phyloP scores from a whole-genome alignment of 176 grass and related monocot species.

The maize (Zea mays) region Zm-B73-REFERENCE-NAM-5.0 NC_050097.1:27977001-27977500 shows the following conservation, averaged over 20 bases:
- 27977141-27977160: not conserved
- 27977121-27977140: not conserved
- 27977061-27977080: constrained; percentile 66
- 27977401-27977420: too few species aligned
- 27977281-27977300: not conserved
- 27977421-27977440: too few species aligned
- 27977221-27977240: constrained; percentile 11
- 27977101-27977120: not conserved
- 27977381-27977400: too few species aligned
- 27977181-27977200: constrained; percentile 47
- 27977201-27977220: not conserved
- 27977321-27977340: not conserved
- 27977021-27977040: constrained; percentile 77
- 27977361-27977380: too few species aligned
- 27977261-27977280: not conserved
- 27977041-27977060: constrained; percentile 88
- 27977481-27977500: too few species aligned
- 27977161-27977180: constrained; percentile 39
- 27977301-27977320: not conserved
- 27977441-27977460: too few species aligned
- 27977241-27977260: not conserved
- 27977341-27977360: not conserved
- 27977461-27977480: too few species aligned
- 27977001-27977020: constrained; percentile 77
- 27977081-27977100: constrained; percentile 45